Evolutionary conservation across 257 asterid genomes (phyloP), one percentile per base, ranked within the genome.

Genomic region (Asclepias syriaca): DNA sequence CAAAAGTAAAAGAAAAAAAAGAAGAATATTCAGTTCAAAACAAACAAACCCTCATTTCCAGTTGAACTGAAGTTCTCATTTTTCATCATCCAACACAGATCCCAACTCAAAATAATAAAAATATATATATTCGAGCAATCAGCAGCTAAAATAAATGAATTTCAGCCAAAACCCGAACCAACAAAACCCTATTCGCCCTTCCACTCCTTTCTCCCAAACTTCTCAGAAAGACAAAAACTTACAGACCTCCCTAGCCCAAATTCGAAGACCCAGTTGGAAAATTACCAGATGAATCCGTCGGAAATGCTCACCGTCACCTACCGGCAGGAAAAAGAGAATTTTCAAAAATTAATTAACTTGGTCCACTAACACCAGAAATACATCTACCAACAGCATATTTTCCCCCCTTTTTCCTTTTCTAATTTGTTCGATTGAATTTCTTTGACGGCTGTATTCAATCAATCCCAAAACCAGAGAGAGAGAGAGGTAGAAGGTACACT

Each of bases 221-320:
- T 22, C 58, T 29, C 9, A 45, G 27, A 72, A 81, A 75, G 73
- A 43, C 68, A 53, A 60, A 79, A 78, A 32, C 76, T 77, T 61
- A 43, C 45, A 11, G 73, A 54, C 40, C 69, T 60, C 72, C 37
- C 37, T 24, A 57, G 74, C 50, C 72, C 74, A 75, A 82, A 81
- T 85, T 69, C 59, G 61, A 76, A 65, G 24, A 69, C 70, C 74
- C 64, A 60, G 53, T 56, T 7, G 66, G 58, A 78, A 78, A 76
- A 75, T 59, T 37, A 75, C 72, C 78, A 69, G 83, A 80, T 66
- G 79, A 78, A 56, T 64, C 7, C 21, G 67, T 37, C 32, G 39
- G 63, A 75, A 57, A 61, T 16, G 78, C 56, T 64, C 78, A 71
- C 79, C 84, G 80, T n/a, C 8, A 29, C 39, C 71, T 69, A 79